Evolutionary conservation across 257 asterid genomes (phyloP).

Genomic region (Capsicum pubescens): DNA sequence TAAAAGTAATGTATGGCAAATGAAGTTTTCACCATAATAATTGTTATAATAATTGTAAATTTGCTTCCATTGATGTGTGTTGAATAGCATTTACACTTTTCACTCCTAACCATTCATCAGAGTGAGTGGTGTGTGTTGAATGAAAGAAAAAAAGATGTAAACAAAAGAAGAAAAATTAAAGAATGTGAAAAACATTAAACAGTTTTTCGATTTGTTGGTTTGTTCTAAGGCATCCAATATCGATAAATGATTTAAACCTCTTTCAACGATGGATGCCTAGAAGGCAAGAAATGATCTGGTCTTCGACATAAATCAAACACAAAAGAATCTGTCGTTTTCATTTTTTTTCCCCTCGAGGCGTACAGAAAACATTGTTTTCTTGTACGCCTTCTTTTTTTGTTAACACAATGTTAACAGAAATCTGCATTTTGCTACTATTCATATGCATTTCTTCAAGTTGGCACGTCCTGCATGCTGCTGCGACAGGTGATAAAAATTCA

Average conservation of each 20-base stretch:
- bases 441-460: slow-evolving; percentile 32
- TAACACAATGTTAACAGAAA: not conserved
- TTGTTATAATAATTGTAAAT: not conserved
- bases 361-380: slow-evolving; percentile 22
- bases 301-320: slow-evolving; percentile 5
- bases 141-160: not conserved
- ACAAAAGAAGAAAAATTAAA: not conserved
- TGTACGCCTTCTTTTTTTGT: slow-evolving; percentile 43
- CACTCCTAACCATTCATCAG: slow-evolving; percentile 8
- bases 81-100: slow-evolving; percentile 8
- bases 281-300: slow-evolving; percentile 26
- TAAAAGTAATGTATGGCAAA: no score
- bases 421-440: slow-evolving; percentile 4
- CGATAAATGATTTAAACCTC: not conserved
- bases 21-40: no score
- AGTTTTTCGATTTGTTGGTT: not conserved
- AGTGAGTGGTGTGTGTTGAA: not conserved
- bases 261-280: slow-evolving; percentile 20
- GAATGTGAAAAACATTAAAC: slow-evolving; percentile 4
- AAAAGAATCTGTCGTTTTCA: not conserved
- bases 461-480: slow-evolving; percentile 37
- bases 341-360: not conserved
- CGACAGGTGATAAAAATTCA: slow-evolving; percentile 29
- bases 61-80: not conserved
- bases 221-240: not conserved